phyloP scores from a whole-genome alignment of 768 basidiomycete genomes.

The Daedaleopsis nitida region DNA sequence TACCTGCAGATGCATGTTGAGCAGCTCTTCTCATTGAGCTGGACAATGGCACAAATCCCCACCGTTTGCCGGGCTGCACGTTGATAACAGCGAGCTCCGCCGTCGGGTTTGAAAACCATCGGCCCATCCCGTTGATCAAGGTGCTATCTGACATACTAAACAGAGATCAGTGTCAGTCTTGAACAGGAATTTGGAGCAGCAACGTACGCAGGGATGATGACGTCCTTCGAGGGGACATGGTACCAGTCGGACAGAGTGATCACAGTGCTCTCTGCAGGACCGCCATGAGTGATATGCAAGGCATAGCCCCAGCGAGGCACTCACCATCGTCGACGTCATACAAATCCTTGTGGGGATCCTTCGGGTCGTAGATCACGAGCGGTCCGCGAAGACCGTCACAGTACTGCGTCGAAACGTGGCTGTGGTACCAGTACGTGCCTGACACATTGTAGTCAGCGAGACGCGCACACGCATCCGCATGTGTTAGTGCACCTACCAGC shows the following conservation, averaged over 20 bases:
- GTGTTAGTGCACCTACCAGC: slow-evolving; percentile 16
- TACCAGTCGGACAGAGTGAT: slow-evolving; percentile 53
- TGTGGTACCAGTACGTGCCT: slow-evolving; percentile 45
- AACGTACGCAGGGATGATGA: slow-evolving; percentile 20
- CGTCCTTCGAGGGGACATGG: slow-evolving; percentile 18
- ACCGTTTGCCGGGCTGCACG: slow-evolving; percentile 37
- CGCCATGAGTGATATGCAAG: not conserved
- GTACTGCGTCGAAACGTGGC: slow-evolving; percentile 41
- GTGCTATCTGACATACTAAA: slow-evolving; percentile 34
- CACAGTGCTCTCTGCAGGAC: slow-evolving; percentile 42
- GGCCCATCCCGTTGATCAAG: slow-evolving; percentile 54
- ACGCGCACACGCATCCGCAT: not conserved
- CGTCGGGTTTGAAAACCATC: slow-evolving; percentile 38
- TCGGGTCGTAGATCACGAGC: slow-evolving; percentile 35
- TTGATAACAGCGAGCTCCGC: slow-evolving; percentile 39
- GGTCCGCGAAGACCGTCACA: slow-evolving; percentile 47
- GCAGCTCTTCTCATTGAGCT: slow-evolving; percentile 28
- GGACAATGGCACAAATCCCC: slow-evolving; percentile 29
- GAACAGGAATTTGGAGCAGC: not conserved
- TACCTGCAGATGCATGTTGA: slow-evolving; percentile 34
- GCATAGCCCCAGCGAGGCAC: not conserved
- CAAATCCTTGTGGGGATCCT: slow-evolving; percentile 30
- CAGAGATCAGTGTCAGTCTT: not conserved
- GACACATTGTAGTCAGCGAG: not conserved
- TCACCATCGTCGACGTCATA: slow-evolving; percentile 37